A percentile compares a stretch with the other conserved stretches of the same genome.
Evolutionary conservation across 2,329 filamentous ascomycete species (phyloP).

Genomic region (Hypoxylon sp.): DNA sequence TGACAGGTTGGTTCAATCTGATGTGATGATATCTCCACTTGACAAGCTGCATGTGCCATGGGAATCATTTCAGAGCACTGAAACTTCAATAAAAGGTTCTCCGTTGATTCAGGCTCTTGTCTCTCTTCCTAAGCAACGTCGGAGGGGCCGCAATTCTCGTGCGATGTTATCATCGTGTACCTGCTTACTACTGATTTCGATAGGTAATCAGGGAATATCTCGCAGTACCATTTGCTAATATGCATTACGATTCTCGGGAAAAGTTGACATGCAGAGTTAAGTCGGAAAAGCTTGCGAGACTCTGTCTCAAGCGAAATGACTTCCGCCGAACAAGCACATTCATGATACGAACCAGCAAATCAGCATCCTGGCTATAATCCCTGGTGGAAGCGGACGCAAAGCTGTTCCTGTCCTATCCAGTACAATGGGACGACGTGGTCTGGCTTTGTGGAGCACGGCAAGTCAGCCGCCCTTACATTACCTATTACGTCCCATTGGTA

Average conservation of each 20-base stretch:
- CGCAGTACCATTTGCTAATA: neutral
- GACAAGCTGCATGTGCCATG: too few species aligned
- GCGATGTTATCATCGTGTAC: too few species aligned
- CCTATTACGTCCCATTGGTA: slow-evolving; percentile 10
- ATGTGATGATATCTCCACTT: too few species aligned
- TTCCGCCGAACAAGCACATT: neutral
- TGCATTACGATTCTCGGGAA: neutral
- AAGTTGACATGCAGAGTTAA: neutral
- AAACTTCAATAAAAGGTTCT: too few species aligned
- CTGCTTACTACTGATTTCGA: too few species aligned
- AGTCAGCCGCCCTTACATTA: slow-evolving; percentile 12
- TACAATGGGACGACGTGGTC: neutral
- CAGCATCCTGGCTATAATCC: neutral
- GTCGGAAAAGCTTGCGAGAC: neutral
- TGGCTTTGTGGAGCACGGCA: neutral
- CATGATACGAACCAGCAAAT: neutral
- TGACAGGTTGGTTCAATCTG: too few species aligned
- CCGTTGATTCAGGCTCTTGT: too few species aligned
- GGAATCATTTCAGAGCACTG: too few species aligned
- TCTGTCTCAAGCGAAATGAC: neutral
- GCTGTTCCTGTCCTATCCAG: neutral
- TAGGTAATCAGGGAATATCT: neutral
- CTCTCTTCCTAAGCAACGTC: too few species aligned
- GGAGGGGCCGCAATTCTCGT: too few species aligned
- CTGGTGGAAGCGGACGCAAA: neutral